phyloP scores from a whole-genome alignment of 306 rosid species.

The Cucurbita argyrosperma region DNA sequence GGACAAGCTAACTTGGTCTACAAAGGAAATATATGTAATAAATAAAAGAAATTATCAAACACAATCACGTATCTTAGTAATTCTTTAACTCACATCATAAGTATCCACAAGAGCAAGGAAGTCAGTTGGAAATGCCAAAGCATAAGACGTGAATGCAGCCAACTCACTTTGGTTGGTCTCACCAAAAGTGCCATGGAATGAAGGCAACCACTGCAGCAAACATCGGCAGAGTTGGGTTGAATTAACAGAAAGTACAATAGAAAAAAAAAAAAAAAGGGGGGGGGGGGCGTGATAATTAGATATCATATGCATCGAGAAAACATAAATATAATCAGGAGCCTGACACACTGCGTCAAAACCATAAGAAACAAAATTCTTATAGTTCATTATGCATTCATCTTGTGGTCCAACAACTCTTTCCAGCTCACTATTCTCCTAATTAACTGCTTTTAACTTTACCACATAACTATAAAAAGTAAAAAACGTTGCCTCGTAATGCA shows the following conservation, averaged over 20 bases:
- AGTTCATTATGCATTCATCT: background rate
- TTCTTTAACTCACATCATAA: slow-evolving; percentile 57
- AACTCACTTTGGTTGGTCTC: slow-evolving; percentile 97
- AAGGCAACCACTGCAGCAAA: slow-evolving; percentile 58
- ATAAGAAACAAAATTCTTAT: background rate
- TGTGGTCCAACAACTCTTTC: background rate
- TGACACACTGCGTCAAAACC: background rate
- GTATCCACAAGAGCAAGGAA: slow-evolving; percentile 98
- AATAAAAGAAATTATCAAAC: background rate
- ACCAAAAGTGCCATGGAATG: slow-evolving; percentile 44
- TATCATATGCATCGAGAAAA: background rate
- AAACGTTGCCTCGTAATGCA: background rate
- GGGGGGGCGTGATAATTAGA: background rate
- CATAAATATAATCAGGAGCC: background rate
- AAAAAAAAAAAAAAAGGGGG: background rate
- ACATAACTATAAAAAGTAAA: background rate
- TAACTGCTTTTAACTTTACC: background rate
- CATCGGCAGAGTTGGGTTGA: background rate
- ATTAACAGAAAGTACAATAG: background rate
- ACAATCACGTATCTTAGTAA: background rate
- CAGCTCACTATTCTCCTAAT: background rate
- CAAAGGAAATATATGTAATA: background rate
- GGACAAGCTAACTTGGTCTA: background rate
- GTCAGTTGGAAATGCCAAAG: slow-evolving; percentile 77
- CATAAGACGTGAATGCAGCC: slow-evolving; percentile 92